Percentiles rank a stretch among this genome's conserved stretches.
phyloP scores from a whole-genome alignment of 768 basidiomycete species.

The Chalciporus pseudorubinellus region DNA sequence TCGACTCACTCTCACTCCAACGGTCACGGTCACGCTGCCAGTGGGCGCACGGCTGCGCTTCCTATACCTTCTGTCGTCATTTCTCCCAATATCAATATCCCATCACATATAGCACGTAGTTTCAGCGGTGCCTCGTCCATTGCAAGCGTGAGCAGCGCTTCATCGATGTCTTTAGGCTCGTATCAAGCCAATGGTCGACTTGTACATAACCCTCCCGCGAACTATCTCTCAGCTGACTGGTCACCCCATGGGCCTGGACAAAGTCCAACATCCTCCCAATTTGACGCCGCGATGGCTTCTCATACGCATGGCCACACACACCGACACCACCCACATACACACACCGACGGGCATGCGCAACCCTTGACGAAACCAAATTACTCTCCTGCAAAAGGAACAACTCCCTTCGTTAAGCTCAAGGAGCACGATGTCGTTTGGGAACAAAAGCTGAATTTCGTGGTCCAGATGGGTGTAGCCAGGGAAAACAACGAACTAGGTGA shows the following conservation, averaged over 20 bases:
- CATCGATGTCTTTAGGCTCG: slow-evolving; percentile 19
- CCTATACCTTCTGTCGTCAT: slow-evolving; percentile 29
- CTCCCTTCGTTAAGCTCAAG: slow-evolving; percentile 55
- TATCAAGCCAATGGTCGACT: neutral
- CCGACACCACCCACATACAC: neutral
- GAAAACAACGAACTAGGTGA: slow-evolving; percentile 47
- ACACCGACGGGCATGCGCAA: neutral
- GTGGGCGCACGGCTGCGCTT: neutral
- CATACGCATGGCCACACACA: neutral
- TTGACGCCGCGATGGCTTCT: neutral
- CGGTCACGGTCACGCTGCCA: slow-evolving; percentile 8
- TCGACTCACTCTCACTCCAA: slow-evolving; percentile 22
- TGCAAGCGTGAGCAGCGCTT: slow-evolving; percentile 18
- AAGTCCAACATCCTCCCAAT: neutral
- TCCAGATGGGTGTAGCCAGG: slow-evolving; percentile 61
- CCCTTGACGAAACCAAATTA: slow-evolving; percentile 2
- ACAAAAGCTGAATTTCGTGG: slow-evolving; percentile 50
- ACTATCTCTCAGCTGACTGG: slow-evolving; percentile 31
- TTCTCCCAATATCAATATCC: slow-evolving; percentile 19
- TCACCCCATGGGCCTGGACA: slow-evolving; percentile 11
- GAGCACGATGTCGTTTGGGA: slow-evolving; percentile 68
- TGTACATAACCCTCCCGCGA: slow-evolving; percentile 6
- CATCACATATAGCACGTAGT: slow-evolving; percentile 13
- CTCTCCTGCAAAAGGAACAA: slow-evolving; percentile 56
- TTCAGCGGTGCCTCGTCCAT: slow-evolving; percentile 23